A percentile compares a stretch with the other conserved stretches of the same genome.
Conservation (phyloP, 2,329 filamentous ascomycete species). For the Cercospora sojina region DNA sequence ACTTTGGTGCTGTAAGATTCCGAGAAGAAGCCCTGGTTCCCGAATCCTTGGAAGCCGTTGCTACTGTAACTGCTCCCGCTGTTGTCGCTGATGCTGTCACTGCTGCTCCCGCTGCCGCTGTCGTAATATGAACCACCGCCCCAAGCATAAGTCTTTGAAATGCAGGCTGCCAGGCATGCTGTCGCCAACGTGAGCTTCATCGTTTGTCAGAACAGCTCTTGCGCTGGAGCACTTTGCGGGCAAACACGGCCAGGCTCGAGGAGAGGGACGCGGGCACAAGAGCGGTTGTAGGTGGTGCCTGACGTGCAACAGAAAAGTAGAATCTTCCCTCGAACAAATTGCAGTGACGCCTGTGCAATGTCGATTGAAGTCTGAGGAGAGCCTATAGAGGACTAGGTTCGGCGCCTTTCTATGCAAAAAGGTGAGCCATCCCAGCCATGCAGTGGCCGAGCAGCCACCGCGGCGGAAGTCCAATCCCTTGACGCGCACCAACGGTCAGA, state of each 20-base stretch:
- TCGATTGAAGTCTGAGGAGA: not conserved
- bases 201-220: not conserved
- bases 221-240: not conserved
- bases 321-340: not conserved
- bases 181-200: not conserved
- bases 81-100: conserved; percentile 13
- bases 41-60: conserved; percentile 17
- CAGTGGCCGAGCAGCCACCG: conserved; percentile 1
- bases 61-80: conserved; percentile 14
- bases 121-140: conserved; percentile 15
- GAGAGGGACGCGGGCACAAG: not conserved
- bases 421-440: conserved; percentile 13
- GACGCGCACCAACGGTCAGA: conserved; percentile 10
- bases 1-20: conserved; percentile 37
- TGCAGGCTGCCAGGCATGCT: not conserved
- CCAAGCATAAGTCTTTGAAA: conserved; percentile 14
- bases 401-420: conserved; percentile 11
- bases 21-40: conserved; percentile 14
- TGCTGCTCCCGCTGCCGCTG: conserved; percentile 16
- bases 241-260: not conserved
- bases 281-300: not conserved
- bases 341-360: conserved; percentile 2
- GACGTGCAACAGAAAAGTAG: not conserved
- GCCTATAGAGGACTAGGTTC: not conserved
- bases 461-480: conserved; percentile 1